A percentile compares a stretch with the other conserved stretches of the same genome.
Conservation (phyloP, 805 yeast species). For the Lipomyces yamadae region DNA sequence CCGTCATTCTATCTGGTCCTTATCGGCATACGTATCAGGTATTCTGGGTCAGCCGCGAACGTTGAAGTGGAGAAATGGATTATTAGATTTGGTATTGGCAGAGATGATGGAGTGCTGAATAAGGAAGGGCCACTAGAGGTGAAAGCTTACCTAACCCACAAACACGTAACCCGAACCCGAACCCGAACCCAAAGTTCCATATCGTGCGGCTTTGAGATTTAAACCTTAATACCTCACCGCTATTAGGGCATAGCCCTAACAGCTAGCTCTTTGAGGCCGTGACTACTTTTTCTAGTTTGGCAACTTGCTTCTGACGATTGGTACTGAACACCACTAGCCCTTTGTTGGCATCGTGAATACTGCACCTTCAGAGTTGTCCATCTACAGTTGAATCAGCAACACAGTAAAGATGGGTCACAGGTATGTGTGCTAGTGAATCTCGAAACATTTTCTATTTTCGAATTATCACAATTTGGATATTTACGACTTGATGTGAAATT, state of each 20-base stretch:
- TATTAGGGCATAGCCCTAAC: not conserved
- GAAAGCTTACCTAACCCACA: no score
- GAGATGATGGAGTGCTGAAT: no score
- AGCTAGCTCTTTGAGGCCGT: no score
- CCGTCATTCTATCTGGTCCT: not conserved
- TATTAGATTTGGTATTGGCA: not conserved
- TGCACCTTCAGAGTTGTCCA: constrained; percentile 1
- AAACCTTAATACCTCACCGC: not conserved
- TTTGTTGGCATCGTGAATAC: not conserved
- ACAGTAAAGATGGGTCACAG: constrained; percentile 41
- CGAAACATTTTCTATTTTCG: not conserved
- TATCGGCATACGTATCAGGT: not conserved
- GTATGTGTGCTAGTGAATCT: constrained; percentile 24
- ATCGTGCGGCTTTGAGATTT: not conserved
- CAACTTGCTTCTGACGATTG: no score
- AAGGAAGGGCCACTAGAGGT: no score
- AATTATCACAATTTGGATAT: constrained; percentile 12
- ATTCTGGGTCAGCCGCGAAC: not conserved
- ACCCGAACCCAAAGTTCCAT: not conserved
- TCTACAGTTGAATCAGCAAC: not conserved
- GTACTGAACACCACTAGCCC: not conserved
- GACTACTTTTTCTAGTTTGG: not conserved
- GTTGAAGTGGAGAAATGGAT: not conserved
- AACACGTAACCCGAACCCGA: no score
- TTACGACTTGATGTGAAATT: constrained; percentile 6